These are phyloP conservation scores for Lachnellula subtilissima DNA, from an alignment of 2,329 filamentous ascomycete genomes.

Conservation along the genomic window DNA sequence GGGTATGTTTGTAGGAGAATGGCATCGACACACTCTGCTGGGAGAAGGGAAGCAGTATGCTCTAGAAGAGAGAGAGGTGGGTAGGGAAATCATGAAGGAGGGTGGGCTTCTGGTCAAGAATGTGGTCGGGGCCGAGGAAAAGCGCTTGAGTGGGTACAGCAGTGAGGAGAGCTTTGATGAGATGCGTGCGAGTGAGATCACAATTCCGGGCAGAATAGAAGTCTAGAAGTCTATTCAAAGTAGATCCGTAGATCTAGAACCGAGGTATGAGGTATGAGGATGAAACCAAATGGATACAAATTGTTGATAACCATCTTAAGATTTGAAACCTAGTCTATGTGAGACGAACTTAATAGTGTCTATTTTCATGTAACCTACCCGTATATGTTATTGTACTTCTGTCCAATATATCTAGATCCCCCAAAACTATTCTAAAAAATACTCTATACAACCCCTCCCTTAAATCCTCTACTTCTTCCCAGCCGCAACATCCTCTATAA, in stretches of 20 bases:
- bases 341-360: no score
- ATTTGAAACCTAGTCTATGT: no score
- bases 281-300: no score
- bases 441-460: slow-evolving; percentile 1
- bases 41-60: slow-evolving; percentile 27
- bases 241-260: no score
- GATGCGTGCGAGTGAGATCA: slow-evolving; percentile 20
- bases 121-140: slow-evolving; percentile 13
- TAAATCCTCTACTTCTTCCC: slow-evolving; percentile 7
- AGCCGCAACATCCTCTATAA: slow-evolving; percentile 15
- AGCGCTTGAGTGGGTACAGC: slow-evolving; percentile 12
- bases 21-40: slow-evolving; percentile 71
- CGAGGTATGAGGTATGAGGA: background rate
- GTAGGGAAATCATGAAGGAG: slow-evolving; percentile 16
- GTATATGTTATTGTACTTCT: no score
- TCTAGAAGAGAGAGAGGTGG: slow-evolving; percentile 28
- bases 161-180: slow-evolving; percentile 29
- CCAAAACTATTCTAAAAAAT: background rate
- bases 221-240: no score
- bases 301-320: no score
- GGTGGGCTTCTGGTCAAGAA: slow-evolving; percentile 24
- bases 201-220: background rate
- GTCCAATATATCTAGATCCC: background rate
- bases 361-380: no score
- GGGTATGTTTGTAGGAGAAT: slow-evolving; percentile 85